These are phyloP conservation scores for Saturnispora gosingensis DNA, from an alignment of 805 yeast species.

Conservation along the genomic window DNA sequence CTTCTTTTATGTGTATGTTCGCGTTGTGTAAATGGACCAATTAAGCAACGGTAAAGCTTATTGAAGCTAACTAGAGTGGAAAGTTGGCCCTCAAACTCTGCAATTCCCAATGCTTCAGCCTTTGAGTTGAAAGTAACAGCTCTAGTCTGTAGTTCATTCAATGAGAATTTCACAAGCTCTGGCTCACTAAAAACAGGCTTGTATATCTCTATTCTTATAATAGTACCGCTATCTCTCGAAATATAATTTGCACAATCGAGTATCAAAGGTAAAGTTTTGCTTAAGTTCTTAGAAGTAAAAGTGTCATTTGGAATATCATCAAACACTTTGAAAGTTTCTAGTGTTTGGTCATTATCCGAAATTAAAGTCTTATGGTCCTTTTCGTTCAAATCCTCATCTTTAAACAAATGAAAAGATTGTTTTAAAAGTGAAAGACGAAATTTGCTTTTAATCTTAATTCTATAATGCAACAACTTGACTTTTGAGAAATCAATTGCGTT, in stretches of 20 bases:
- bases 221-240: conserved; percentile 35
- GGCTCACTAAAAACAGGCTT: conserved; percentile 39
- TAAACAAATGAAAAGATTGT: conserved; percentile 22
- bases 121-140: conserved; percentile 30
- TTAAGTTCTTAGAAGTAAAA: background rate
- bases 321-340: background rate
- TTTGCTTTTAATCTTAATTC: conserved; percentile 21
- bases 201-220: conserved; percentile 46
- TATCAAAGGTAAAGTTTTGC: conserved; percentile 27
- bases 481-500: conserved; percentile 12
- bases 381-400: conserved; percentile 20
- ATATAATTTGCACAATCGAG: conserved; percentile 40
- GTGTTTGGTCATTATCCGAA: conserved; percentile 6
- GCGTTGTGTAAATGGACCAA: conserved; percentile 49
- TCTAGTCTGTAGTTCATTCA: conserved; percentile 42
- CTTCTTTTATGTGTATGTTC: conserved; percentile 42
- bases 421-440: conserved; percentile 10
- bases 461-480: conserved; percentile 21
- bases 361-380: conserved; percentile 21
- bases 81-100: conserved; percentile 29
- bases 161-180: conserved; percentile 40
- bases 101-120: conserved; percentile 11
- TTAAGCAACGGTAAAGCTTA: conserved; percentile 53
- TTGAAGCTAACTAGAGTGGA: conserved; percentile 48
- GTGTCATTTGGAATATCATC: conserved; percentile 4